Conservation (phyloP, 2,329 filamentous ascomycete genomes). For the Sporothrix mexicana region DNA sequence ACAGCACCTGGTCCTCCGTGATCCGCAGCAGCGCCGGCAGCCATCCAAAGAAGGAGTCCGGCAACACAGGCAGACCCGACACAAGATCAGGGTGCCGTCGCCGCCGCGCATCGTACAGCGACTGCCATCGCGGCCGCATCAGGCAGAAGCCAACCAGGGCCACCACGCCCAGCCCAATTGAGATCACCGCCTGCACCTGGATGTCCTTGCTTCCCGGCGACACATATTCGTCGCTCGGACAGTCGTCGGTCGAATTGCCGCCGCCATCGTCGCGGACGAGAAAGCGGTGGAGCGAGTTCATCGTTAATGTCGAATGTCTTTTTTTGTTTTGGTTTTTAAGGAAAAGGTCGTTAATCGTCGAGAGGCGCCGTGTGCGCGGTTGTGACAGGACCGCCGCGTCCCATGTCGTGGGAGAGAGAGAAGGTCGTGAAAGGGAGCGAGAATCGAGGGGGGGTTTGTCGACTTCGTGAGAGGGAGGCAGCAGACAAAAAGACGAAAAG, state of each 20-base stretch:
- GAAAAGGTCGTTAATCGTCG: not conserved
- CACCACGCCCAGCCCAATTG: constrained; percentile 69
- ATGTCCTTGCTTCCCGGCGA: constrained; percentile 54
- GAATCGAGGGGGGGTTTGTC: not conserved
- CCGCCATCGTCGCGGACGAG: not conserved
- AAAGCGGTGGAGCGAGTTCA: constrained; percentile 13
- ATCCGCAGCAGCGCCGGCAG: constrained; percentile 84
- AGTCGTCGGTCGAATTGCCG: constrained; percentile 34
- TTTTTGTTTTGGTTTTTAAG: no score
- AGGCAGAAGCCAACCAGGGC: constrained; percentile 81
- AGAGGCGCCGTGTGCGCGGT: constrained; percentile 33
- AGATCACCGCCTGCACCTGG: constrained; percentile 73
- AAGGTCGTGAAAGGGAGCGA: not conserved
- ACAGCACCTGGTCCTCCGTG: constrained; percentile 85
- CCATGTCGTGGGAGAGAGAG: not conserved
- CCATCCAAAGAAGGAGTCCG: constrained; percentile 89
- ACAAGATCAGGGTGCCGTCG: constrained; percentile 64
- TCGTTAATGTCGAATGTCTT: not conserved
- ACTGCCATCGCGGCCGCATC: constrained; percentile 88
- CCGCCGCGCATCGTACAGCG: constrained; percentile 84
- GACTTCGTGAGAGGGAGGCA: not conserved
- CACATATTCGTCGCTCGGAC: constrained; percentile 42
- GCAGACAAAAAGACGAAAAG: not conserved
- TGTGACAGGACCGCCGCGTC: constrained; percentile 17
- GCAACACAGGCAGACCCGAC: constrained; percentile 73